Evolutionary conservation across 2,329 filamentous ascomycete species (phyloP), one percentile per base, ranked within the genome.

Genomic region (Fusarium heterosporum): DNA sequence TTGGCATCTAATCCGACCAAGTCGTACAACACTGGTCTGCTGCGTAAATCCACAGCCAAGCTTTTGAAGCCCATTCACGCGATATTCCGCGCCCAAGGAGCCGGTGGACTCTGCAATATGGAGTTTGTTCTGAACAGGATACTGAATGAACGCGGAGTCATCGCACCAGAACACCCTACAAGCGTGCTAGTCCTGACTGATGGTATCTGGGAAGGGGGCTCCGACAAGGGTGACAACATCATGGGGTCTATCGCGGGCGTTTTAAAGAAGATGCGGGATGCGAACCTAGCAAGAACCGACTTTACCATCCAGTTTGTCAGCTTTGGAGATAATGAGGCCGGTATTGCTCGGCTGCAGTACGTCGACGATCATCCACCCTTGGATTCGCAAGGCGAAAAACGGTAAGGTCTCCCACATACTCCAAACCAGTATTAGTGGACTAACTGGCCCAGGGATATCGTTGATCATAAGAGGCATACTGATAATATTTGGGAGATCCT

Each of bases 271-370:
- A 67, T 64, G 59, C 19, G 40, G 1, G 4, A 39, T 0, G 55
- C 25, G 3, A 14, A 28, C 0, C 29, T 67, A 9, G 22, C 16
- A 0, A 41, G 52, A 4, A 64, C 64, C 0, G 34, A 30, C 1
- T 58, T 68, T 3, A 29, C 32, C 3, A 57, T 68, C 4, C 65
- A 68, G 11, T 68, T 68, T 14, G 49, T 68, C 10, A 66, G 59
- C 8, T 68, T 67, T 16, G 65, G 64, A 1, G 34, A 61, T 4
- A 32, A 64, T 19, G 22, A n/a, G 10, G n/a, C 30, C 22, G 64
- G 63, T 5, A 42, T 50, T 2, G 1, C 10, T 3, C 59, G 64
- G 4, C 34, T 68, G 9, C 28, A 1, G 16, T 64, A 64, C 39
- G 51, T 68, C 6, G 64, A 68, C 12, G 63, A 68, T 1, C 6